Conservation (phyloP, 2,329 filamentous ascomycete genomes). For the Colletotrichum lupini region DNA sequence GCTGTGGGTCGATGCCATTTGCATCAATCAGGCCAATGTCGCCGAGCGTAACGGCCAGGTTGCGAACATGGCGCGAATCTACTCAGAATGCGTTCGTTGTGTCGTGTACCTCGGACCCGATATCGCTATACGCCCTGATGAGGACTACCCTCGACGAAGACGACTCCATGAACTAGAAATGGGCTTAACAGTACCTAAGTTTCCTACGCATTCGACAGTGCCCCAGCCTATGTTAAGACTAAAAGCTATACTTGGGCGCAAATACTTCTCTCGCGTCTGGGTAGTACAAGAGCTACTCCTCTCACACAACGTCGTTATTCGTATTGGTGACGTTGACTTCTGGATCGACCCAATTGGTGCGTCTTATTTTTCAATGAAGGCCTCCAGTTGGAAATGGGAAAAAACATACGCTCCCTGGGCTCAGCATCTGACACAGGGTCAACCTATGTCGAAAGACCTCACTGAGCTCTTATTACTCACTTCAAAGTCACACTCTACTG, state of each 20-base stretch:
- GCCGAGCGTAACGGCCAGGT: conserved; percentile 38
- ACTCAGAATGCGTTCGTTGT: conserved; percentile 38
- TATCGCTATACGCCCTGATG: neutral
- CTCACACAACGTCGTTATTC: neutral
- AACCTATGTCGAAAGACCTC: neutral
- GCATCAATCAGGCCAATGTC: conserved; percentile 39
- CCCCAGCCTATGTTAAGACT: too few relatives aligned
- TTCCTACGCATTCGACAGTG: neutral
- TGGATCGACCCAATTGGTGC: neutral
- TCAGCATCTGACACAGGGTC: neutral
- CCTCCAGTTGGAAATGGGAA: neutral
- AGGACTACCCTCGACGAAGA: neutral
- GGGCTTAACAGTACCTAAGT: neutral
- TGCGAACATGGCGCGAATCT: conserved; percentile 39
- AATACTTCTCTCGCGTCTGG: conserved; percentile 5
- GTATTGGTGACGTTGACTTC: neutral
- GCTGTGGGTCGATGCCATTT: conserved; percentile 43
- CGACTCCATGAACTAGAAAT: neutral
- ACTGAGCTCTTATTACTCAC: neutral
- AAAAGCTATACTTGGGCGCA: too few relatives aligned
- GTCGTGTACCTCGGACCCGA: conserved; percentile 36
- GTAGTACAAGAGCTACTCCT: conserved; percentile 10
- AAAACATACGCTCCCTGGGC: neutral
- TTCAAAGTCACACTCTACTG: neutral
- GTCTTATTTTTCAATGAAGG: neutral